Base-by-base conservation (phyloP, 257 asterid species). In the Asclepias syriaca region DNA sequence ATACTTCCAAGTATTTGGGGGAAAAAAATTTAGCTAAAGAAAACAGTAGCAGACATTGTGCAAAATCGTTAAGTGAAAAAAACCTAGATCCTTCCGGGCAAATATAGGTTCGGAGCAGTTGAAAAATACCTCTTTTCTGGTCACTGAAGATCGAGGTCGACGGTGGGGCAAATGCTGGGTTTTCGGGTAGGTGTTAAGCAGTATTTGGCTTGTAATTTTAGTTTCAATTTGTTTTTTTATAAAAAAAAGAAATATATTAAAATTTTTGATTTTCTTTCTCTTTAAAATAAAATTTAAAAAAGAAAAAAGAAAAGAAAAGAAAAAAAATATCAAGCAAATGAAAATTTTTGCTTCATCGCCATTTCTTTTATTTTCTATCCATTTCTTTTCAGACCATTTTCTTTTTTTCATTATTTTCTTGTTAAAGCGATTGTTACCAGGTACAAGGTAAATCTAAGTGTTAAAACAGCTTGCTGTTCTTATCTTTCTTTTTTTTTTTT, bases 341-440 rank as follows among this genome's bases (percentile, higher is more conserved):
- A 43, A 43, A 43, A 43, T 11, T 43, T 7, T 43, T 43, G 48
- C 48, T 43, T 43, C 48, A 43, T 43, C 48, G 2, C 48, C 48
- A 43, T 43, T 43, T 43, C 48, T 43, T 43, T 43, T 43, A 6
- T 43, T 43, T 43, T 8, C 48, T 7, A 43, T 43, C 48, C 48
- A 40, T 40, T 40, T 40, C 8, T 40, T 6, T 40, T 40, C 46
- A 9, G 10, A 6, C 8, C 46, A 40, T 40, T 40, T 40, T 40
- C 9, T 8, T 40, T 40, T 40, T 40, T 43, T 43, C 9, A 4
- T 40, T 40, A 0, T 40, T 66, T n/a, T 59, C 53, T 50, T 58
- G 69, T 77, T 80, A 34, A 34, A 34, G 39, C 39, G 5, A 34
- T 79, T 81, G 75, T 69, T 69, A 21, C 56, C 49, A 14, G 39